These are phyloP conservation scores for Crithidia sp. DNA, from an alignment of 208 protist genomes.

Conservation along the genomic window DNA sequence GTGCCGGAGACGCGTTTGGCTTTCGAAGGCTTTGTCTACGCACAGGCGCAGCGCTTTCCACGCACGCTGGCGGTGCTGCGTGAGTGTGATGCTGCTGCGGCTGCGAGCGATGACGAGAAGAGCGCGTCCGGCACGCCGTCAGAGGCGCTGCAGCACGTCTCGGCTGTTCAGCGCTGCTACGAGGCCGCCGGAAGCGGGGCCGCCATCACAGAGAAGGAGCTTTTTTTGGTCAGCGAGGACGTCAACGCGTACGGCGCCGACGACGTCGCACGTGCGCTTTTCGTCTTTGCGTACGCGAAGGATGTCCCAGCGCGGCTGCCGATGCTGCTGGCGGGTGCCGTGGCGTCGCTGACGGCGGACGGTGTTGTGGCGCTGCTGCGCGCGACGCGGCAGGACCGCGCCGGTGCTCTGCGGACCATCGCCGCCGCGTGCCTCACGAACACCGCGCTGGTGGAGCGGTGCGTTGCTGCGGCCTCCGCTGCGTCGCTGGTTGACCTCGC, in stretches of 20 bases:
- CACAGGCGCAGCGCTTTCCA: conserved; percentile 20
- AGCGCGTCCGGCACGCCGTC: background rate
- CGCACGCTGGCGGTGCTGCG: conserved; percentile 16
- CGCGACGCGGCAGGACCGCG: conserved; percentile 36
- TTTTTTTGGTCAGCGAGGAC: conserved; percentile 23
- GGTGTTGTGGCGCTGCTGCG: conserved; percentile 49
- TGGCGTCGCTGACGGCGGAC: conserved; percentile 17
- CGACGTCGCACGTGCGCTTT: conserved; percentile 25
- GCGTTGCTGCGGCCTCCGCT: conserved; percentile 27
- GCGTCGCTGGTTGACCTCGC: conserved; percentile 34
- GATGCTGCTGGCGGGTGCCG: background rate
- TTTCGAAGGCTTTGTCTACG: conserved; percentile 29
- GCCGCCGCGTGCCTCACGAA: conserved; percentile 9
- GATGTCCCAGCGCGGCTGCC: conserved; percentile 21
- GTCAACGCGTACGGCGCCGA: conserved; percentile 17
- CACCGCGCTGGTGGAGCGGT: conserved; percentile 1
- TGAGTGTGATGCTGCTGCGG: conserved; percentile 1
- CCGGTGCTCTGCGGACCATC: conserved; percentile 28
- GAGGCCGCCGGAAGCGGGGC: conserved; percentile 10
- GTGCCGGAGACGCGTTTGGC: background rate
- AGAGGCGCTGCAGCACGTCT: conserved; percentile 23
- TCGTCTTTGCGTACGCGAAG: conserved; percentile 19
- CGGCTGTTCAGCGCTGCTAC: conserved; percentile 19
- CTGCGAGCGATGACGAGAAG: background rate
- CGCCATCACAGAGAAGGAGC: conserved; percentile 30